Percentiles rank a stretch among this genome's conserved stretches.
These are phyloP conservation scores for Coemansia sp. DNA, from an alignment of 192 early-diverging fungal genomes.

Conservation along the genomic window DNA sequence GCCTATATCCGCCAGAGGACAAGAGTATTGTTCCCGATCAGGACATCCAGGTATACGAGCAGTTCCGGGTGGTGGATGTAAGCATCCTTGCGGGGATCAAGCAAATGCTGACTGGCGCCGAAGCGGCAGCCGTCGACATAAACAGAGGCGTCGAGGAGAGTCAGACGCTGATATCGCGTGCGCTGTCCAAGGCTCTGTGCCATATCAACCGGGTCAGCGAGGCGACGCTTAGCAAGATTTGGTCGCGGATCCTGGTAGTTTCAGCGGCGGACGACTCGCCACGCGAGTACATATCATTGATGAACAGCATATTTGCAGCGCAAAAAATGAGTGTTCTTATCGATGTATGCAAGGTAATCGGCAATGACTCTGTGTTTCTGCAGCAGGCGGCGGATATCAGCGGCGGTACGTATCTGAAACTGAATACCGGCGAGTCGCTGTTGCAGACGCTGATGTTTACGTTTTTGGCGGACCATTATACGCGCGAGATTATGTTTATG, in stretches of 20 bases:
- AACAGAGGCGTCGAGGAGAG: conserved; percentile 19
- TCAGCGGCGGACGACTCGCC: conserved; percentile 87
- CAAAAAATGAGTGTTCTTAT: conserved; percentile 88
- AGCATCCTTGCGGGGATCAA: conserved; percentile 35
- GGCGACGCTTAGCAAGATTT: conserved; percentile 21
- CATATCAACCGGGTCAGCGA: conserved; percentile 39
- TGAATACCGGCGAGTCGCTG: conserved; percentile 66
- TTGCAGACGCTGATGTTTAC: conserved; percentile 86
- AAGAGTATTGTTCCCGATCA: conserved; percentile 7
- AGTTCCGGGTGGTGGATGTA: conserved; percentile 48
- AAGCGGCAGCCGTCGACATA: background rate
- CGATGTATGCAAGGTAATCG: conserved; percentile 85
- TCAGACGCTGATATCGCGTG: conserved; percentile 43
- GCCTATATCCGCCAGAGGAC: conserved; percentile 37
- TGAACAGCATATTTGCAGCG: conserved; percentile 98
- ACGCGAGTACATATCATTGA: conserved; percentile 90
- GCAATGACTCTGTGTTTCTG: conserved; percentile 81
- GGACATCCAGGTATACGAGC: conserved; percentile 53
- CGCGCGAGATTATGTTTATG: conserved; percentile 68
- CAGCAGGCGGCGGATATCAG: conserved; percentile 92
- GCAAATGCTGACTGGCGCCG: conserved; percentile 16
- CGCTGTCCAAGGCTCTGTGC: conserved; percentile 53
- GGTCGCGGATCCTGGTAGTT: conserved; percentile 80
- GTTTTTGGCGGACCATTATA: conserved; percentile 72
- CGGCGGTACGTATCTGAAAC: conserved; percentile 77